Conservation (phyloP, 768 basidiomycete species). For the Mycena epipterygia region DNA sequence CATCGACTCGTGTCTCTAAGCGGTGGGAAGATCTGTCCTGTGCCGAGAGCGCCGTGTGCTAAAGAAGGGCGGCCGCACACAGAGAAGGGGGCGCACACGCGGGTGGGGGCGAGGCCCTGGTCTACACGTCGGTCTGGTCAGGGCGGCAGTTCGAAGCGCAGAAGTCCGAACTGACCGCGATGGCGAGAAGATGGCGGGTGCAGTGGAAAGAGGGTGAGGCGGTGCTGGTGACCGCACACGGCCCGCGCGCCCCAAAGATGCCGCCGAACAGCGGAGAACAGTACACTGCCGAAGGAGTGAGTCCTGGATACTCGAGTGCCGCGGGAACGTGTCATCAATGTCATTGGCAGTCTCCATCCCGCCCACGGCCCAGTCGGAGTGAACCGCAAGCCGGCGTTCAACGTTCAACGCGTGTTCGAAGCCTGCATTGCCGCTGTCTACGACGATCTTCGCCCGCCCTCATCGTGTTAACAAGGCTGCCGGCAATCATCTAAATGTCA, state of each 20-base stretch:
- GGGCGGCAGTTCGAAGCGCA: not conserved
- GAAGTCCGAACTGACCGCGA: not conserved
- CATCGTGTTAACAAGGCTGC: not conserved
- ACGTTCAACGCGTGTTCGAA: not conserved
- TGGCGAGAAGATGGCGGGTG: not conserved
- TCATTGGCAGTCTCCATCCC: not conserved
- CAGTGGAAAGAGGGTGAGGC: not conserved
- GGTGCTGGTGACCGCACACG: not conserved
- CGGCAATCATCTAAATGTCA: not conserved
- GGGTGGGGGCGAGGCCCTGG: not conserved
- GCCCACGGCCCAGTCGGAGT: not conserved
- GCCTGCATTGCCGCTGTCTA: not conserved
- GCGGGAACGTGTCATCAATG: not conserved
- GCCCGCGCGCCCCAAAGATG: no score
- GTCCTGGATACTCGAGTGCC: no score
- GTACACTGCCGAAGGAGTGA: no score
- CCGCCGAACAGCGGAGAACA: no score
- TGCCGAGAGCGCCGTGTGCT: not conserved
- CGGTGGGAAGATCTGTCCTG: not conserved
- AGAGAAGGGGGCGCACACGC: not conserved
- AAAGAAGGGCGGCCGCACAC: not conserved
- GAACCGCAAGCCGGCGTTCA: not conserved
- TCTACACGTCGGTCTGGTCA: not conserved
- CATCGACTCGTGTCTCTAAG: not conserved
- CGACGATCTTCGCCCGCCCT: not conserved